Conservation (phyloP, 148 eudicot species). For the Silene latifolia region DNA sequence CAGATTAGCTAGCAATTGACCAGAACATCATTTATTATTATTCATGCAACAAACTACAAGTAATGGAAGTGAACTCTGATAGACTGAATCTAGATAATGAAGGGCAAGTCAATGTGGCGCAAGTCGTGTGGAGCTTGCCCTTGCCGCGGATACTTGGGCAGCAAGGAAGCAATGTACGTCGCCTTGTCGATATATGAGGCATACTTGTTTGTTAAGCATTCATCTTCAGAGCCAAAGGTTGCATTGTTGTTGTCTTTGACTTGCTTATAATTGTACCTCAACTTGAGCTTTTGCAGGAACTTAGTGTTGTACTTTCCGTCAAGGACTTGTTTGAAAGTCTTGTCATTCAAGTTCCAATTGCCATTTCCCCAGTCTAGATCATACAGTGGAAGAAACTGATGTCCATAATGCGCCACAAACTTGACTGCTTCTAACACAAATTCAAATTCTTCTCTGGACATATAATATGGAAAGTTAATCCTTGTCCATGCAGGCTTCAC, state of each 20-base stretch:
- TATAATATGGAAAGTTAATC: conserved; percentile 40
- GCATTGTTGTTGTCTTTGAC: neutral
- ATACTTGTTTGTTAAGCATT: neutral
- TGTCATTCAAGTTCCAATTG: conserved; percentile 29
- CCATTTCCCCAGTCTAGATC: conserved; percentile 40
- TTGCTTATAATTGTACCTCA: neutral
- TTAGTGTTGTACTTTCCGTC: neutral
- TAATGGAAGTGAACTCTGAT: neutral
- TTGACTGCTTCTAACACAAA: conserved; percentile 30
- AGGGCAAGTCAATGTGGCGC: conserved; percentile 26
- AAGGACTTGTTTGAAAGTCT: neutral
- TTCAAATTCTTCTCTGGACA: conserved; percentile 34
- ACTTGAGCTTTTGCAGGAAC: conserved; percentile 16
- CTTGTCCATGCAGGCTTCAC: conserved; percentile 50
- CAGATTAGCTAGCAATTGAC: no score
- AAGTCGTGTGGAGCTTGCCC: conserved; percentile 25
- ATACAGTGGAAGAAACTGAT: conserved; percentile 33
- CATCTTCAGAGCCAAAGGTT: neutral
- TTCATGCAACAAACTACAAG: no score
- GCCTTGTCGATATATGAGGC: conserved; percentile 28
- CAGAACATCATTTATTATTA: no score
- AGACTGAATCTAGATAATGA: conserved; percentile 14
- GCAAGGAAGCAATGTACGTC: conserved; percentile 20
- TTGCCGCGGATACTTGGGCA: conserved; percentile 17
- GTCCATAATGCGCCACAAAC: conserved; percentile 32